Conservation (phyloP, 305 asterid species). For the Caryopteris hybrid region DNA sequence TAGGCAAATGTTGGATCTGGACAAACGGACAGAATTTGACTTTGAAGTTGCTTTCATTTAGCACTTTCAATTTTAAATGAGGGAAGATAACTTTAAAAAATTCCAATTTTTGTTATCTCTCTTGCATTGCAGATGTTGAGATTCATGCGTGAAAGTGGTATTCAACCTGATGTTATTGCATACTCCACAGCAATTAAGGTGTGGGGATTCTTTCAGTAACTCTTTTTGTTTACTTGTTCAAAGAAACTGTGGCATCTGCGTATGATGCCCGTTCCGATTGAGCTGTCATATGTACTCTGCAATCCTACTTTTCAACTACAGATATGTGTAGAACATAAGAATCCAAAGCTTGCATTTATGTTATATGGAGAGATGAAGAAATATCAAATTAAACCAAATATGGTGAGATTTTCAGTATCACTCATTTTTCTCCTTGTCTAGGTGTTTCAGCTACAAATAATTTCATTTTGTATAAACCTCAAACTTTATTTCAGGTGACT, state of each 20-base stretch:
- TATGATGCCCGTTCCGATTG: conserved; percentile 7
- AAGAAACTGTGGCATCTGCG: not conserved
- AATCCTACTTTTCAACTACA: conserved; percentile 35
- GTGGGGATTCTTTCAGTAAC: conserved; percentile 8
- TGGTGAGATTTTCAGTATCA: conserved; percentile 42
- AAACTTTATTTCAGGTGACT: conserved; percentile 60
- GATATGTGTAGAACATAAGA: conserved; percentile 73
- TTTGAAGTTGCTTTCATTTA: not conserved
- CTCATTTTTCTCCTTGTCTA: not conserved
- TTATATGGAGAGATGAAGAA: conserved; percentile 75
- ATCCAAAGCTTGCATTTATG: conserved; percentile 58
- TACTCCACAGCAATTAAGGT: conserved; percentile 96
- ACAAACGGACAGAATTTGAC: not conserved
- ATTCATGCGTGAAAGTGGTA: conserved; percentile 72
- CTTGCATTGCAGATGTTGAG: conserved; percentile 68
- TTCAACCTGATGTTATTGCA: conserved; percentile 86
- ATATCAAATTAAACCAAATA: conserved; percentile 72
- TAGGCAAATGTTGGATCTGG: not conserved
- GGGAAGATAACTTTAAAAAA: not conserved
- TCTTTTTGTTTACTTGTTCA: conserved; percentile 5
- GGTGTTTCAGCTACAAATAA: not conserved
- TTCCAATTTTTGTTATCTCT: conserved; percentile 15
- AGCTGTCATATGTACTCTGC: conserved; percentile 3
- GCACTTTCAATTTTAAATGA: not conserved
- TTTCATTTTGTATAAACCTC: conserved; percentile 6